These are phyloP conservation scores for Mycena pura DNA, from an alignment of 768 basidiomycete species.

Conservation along the genomic window DNA sequence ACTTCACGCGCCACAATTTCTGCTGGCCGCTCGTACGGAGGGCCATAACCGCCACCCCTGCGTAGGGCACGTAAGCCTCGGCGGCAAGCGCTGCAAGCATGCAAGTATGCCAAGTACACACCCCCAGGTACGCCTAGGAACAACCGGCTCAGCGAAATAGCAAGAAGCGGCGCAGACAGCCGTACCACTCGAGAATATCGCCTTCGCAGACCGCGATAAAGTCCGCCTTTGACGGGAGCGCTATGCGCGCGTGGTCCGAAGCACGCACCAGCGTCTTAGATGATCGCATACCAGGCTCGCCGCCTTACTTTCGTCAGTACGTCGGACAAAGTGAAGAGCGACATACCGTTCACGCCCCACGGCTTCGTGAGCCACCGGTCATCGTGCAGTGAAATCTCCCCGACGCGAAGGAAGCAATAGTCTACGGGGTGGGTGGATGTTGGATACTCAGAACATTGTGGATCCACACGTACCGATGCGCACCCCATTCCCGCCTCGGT, in stretches of 20 bases:
- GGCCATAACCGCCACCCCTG: slow-evolving; percentile 28
- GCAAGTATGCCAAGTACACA: slow-evolving; percentile 1
- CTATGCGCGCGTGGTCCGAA: slow-evolving; percentile 29
- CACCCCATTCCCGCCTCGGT: slow-evolving; percentile 40
- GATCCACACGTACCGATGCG: slow-evolving; percentile 30
- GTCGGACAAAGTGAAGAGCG: neutral
- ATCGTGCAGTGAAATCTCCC: slow-evolving; percentile 39
- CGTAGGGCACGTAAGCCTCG: neutral
- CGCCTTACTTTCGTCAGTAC: slow-evolving; percentile 11
- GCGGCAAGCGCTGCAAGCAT: neutral
- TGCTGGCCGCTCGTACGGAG: slow-evolving; percentile 34
- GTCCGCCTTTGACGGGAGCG: slow-evolving; percentile 34
- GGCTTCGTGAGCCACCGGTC: slow-evolving; percentile 42
- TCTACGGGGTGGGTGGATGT: slow-evolving; percentile 17
- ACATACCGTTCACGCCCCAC: slow-evolving; percentile 40
- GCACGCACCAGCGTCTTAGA: slow-evolving; percentile 32
- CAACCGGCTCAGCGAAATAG: neutral
- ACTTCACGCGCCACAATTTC: slow-evolving; percentile 35
- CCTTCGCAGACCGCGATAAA: slow-evolving; percentile 33
- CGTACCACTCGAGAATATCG: slow-evolving; percentile 36
- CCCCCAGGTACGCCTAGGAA: slow-evolving; percentile 36
- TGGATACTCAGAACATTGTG: neutral
- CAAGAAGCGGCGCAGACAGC: neutral
- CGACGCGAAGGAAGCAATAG: slow-evolving; percentile 36
- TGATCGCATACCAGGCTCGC: slow-evolving; percentile 34